Base-by-base conservation (phyloP, 2,329 filamentous ascomycete species). In the Botrytis squamosa region DNA sequence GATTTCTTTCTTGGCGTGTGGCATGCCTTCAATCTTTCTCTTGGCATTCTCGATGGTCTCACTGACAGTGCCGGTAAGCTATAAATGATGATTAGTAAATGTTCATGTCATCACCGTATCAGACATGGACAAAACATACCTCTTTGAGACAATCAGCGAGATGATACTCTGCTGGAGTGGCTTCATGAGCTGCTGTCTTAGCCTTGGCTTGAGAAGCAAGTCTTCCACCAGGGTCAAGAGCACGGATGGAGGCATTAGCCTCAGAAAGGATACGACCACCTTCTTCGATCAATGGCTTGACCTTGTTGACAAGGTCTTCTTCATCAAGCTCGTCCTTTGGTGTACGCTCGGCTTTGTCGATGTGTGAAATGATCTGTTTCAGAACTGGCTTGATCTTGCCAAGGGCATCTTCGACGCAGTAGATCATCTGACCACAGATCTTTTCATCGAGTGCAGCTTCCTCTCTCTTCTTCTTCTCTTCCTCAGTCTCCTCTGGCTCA, bases 1-100 rank as follows among this genome's bases (percentile, higher is more conserved):
- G 75, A 97, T 88, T 85, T 95, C 91, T 87, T 97, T 95, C 91
- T 97, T 97, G 62, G 94, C 95, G 78, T 97, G 92, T 9, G 95
- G 94, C 93, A 97, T 96, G 80, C 93, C 92, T 80, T 92, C 90
- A 75, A 97, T 92, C 86, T 93, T 93, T 85, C 92, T 93, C 89
- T 95, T 96, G 40, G 93, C 92, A 76, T 92, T 91, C 80, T 98
- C 94, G 78, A 98, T 95, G 38, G 91, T 93, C 79, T 91, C 90
- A 65, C 92, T 91, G 36, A 98, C 92, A 40, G 89, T 91, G 33
- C 91, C 91, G 0, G 94, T 95, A 74, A 97, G 87, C 84, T 73
- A 44, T 59, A 40, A 38, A 68, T 22, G 90, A 72, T 29, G 3
- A 38, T 78, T 38, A 74, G 71, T 68, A 22, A 70, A 66, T 38